Base-by-base conservation (phyloP, 1,139 yeast genomes). In the Taiozyma onychis region DNA sequence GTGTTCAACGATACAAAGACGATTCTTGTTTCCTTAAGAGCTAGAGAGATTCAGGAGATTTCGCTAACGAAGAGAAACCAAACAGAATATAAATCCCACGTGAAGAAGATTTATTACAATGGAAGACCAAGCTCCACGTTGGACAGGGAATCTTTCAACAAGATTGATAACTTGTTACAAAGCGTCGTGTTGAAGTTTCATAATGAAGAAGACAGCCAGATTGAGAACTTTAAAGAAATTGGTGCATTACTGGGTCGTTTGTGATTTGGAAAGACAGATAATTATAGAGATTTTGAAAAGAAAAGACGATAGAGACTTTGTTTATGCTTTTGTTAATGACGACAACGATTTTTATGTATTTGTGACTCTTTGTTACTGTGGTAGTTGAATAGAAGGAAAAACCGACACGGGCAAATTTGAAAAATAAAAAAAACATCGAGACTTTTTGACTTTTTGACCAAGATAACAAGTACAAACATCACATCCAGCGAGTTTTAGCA, bases 11-110 rank as follows among this genome's bases (percentile, higher is more conserved):
- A 44, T 14, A 59, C 70, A 2, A 63, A 59, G 27, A 66, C 72
- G 0, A 52, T 71, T 8, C 51, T 70, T 9, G 65, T 81, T 3
- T 77, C 82, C 49, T 66, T 81, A 45, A 64, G 85, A 42, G 81
- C 82, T 1, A 66, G 85, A 30, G 87, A 81, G 56, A 77, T 81
- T 46, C 79, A 78, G 58, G 71, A 76, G 44, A 71, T 81, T 26
- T 76, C 75, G 47, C 70, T 80, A 72, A 68, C 54, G 43, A 63
- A 57, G 47, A 64, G 16, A 14, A 14, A n/a, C 10, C 27, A 60
- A 22, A 22, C 30, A 10, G 48, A 44, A 2, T 47, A 44, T n/a
- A 45, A 37, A n/a, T 30, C 48, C 2, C 34, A 32, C 5, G 39
- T 37, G 2, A 47, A 44, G 21, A 51, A 49, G 26, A 4, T 49